Evolutionary conservation across 352 stramenopile genomes (phyloP).

Genomic region (Hyaloperonospora arabidopsidis): DNA sequence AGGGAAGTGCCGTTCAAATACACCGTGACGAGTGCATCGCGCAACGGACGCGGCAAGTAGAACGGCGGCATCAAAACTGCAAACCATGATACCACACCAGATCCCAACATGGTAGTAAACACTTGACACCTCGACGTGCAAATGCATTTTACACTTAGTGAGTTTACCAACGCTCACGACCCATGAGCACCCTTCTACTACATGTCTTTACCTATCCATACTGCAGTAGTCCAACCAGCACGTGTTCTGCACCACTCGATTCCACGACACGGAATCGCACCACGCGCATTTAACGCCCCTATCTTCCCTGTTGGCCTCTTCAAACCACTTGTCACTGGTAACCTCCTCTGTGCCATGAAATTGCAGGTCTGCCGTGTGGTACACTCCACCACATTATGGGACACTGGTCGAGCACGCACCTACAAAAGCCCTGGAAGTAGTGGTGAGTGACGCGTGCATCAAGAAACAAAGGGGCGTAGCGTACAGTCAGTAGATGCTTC

Average conservation of each 20-base stretch:
- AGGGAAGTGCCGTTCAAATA: constrained; percentile 98
- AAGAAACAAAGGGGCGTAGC: constrained; percentile 94
- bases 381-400: too few species aligned
- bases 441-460: constrained; percentile 76
- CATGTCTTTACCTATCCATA: constrained; percentile 40
- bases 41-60: constrained; percentile 91
- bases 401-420: too few species aligned
- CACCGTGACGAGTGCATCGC: too few species aligned
- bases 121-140: constrained; percentile 50
- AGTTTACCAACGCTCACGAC: not conserved
- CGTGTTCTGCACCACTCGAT: constrained; percentile 57
- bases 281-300: constrained; percentile 27
- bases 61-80: constrained; percentile 96
- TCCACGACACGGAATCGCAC: constrained; percentile 68
- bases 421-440: too few species aligned
- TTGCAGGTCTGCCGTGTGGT: too few species aligned
- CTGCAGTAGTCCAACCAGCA: constrained; percentile 85
- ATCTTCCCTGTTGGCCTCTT: constrained; percentile 11
- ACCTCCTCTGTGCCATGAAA: constrained; percentile 59
- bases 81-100: constrained; percentile 98
- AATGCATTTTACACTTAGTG: constrained; percentile 15
- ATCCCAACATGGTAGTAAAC: constrained; percentile 72
- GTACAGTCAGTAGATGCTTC: constrained; percentile 78
- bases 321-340: constrained; percentile 12
- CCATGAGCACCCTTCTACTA: not conserved